phyloP scores from a whole-genome alignment of 2,329 filamentous ascomycete species.

The Fusarium odoratissimum region DNA sequence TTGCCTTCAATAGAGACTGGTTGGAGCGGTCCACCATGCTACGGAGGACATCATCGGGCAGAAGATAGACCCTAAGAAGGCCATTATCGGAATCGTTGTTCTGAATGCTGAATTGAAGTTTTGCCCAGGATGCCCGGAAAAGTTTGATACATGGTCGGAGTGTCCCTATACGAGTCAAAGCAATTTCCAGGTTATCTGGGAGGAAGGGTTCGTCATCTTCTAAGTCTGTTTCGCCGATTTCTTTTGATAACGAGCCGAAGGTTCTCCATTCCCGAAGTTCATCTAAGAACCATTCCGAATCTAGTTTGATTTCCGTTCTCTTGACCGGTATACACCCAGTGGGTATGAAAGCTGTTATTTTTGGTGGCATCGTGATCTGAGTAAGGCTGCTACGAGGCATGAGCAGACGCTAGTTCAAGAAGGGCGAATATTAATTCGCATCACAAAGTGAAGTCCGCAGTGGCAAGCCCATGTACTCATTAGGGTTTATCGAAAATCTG shows the following conservation, averaged over 20 bases:
- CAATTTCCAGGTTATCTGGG: constrained; percentile 40
- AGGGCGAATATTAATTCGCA: background rate
- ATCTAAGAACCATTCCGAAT: constrained; percentile 25
- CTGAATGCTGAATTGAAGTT: constrained; percentile 53
- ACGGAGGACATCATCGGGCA: constrained; percentile 74
- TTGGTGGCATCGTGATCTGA: constrained; percentile 29
- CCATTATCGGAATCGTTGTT: constrained; percentile 34
- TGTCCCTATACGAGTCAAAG: constrained; percentile 43
- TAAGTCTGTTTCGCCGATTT: background rate
- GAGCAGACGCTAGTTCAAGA: background rate
- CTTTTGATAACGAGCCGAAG: constrained; percentile 40
- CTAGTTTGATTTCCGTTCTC: constrained; percentile 27
- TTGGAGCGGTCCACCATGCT: constrained; percentile 62
- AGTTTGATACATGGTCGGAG: constrained; percentile 47
- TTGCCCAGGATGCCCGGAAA: constrained; percentile 56
- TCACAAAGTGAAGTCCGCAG: background rate
- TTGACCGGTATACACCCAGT: constrained; percentile 53
- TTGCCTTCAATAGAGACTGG: constrained; percentile 55
- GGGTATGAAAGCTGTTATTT: constrained; percentile 52
- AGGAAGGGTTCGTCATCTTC: constrained; percentile 11
- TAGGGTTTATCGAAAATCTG: background rate
- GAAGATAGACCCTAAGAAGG: constrained; percentile 67
- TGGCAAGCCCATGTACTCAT: background rate
- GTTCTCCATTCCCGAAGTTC: constrained; percentile 44
- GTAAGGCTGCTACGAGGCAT: background rate